These are phyloP conservation scores for Paspalum vaginatum DNA, from an alignment of 176 grass and related monocot species.

Conservation along the genomic window DNA sequence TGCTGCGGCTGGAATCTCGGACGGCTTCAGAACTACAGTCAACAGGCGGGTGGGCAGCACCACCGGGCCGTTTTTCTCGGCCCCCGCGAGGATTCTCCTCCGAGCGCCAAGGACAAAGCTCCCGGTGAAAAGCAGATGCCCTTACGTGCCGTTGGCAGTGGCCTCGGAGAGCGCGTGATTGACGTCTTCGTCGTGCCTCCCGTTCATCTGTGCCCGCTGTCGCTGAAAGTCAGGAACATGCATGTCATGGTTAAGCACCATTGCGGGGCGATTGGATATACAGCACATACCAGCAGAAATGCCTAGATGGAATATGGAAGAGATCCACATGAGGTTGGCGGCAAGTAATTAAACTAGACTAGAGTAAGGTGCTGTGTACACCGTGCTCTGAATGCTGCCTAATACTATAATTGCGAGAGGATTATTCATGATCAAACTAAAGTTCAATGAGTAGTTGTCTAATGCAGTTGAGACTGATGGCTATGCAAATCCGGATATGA, in stretches of 20 bases:
- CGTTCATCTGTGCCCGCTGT: slow-evolving; percentile 80
- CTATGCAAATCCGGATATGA: background rate
- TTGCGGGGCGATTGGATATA: background rate
- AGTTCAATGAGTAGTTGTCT: background rate
- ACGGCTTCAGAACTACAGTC: background rate
- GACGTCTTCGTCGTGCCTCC: slow-evolving; percentile 66
- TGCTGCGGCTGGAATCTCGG: slow-evolving; percentile 31
- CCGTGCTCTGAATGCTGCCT: too few species aligned
- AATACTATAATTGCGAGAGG: background rate
- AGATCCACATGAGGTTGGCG: background rate
- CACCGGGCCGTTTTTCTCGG: background rate
- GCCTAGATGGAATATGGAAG: background rate
- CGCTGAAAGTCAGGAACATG: slow-evolving; percentile 56
- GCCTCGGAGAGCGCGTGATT: slow-evolving; percentile 58
- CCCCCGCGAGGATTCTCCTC: slow-evolving; percentile 45
- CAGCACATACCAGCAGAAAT: slow-evolving; percentile 10
- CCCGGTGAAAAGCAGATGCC: slow-evolving; percentile 42
- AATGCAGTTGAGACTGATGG: background rate
- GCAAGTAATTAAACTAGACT: background rate
- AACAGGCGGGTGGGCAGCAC: background rate
- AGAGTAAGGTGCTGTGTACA: too few species aligned
- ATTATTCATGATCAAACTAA: background rate
- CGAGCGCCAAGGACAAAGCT: slow-evolving; percentile 40
- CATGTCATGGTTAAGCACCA: slow-evolving; percentile 25
- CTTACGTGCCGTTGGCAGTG: slow-evolving; percentile 48